phyloP scores from a whole-genome alignment of 2,329 filamentous ascomycete genomes.

The Pseudocercospora fuligena region DNA sequence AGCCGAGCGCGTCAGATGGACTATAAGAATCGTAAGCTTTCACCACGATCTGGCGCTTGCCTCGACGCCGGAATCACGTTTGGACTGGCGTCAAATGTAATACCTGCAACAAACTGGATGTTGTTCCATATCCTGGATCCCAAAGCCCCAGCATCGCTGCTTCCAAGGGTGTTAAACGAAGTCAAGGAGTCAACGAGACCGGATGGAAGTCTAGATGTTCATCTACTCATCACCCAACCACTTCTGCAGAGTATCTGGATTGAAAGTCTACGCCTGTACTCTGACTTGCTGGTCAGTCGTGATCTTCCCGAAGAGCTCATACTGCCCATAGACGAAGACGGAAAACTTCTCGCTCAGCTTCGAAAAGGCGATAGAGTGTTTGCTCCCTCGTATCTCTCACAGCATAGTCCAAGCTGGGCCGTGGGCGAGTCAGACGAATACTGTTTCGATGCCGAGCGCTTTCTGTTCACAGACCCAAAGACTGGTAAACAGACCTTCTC shows the following conservation, averaged over 20 bases:
- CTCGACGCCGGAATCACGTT: conserved; percentile 42
- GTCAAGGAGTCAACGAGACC: conserved; percentile 28
- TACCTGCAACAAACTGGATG: conserved; percentile 42
- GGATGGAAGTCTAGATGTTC: conserved; percentile 37
- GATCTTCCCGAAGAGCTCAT: conserved; percentile 35
- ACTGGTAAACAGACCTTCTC: conserved; percentile 35
- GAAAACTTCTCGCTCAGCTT: conserved; percentile 30
- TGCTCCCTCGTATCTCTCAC: conserved; percentile 37
- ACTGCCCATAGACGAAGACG: conserved; percentile 37
- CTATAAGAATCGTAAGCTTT: conserved; percentile 33
- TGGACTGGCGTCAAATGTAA: conserved; percentile 39
- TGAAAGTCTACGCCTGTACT: conserved; percentile 42
- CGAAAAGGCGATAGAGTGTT: conserved; percentile 38
- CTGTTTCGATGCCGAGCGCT: conserved; percentile 24
- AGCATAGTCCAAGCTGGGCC: conserved; percentile 38
- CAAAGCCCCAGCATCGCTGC: conserved; percentile 28
- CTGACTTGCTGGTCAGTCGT: conserved; percentile 40
- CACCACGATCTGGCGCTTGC: conserved; percentile 28
- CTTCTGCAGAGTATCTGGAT: conserved; percentile 43
- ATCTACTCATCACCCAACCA: conserved; percentile 36
- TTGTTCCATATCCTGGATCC: conserved; percentile 41
- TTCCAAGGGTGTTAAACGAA: conserved; percentile 37
- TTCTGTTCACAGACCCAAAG: conserved; percentile 34
- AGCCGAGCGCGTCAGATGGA: conserved; percentile 38
- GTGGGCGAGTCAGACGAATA: conserved; percentile 34